These are phyloP conservation scores for Ophiocordyceps camponoti-leonardi DNA, from an alignment of 2,329 filamentous ascomycete species.

Conservation along the genomic window DNA sequence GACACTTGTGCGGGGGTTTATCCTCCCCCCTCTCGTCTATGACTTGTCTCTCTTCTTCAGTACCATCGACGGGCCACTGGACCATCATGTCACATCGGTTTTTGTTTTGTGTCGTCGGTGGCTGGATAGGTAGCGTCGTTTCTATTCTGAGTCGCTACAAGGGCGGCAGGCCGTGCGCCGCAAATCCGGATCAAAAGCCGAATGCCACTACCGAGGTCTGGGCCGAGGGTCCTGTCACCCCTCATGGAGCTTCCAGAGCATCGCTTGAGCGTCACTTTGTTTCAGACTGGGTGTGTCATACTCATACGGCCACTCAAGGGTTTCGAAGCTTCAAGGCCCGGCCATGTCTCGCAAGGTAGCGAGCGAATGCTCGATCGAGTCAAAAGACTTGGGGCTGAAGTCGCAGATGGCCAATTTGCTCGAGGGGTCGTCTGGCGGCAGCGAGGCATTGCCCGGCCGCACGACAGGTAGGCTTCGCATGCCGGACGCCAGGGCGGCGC, in stretches of 20 bases:
- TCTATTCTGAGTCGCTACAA: neutral
- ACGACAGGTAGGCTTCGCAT: slow-evolving; percentile 45
- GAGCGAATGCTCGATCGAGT: slow-evolving; percentile 2
- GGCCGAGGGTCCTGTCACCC: neutral
- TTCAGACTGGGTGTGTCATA: neutral
- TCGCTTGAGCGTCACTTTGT: neutral
- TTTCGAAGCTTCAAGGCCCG: neutral
- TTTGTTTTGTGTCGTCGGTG: neutral
- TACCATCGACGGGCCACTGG: neutral
- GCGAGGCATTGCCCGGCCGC: slow-evolving; percentile 52
- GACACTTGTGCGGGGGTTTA: neutral
- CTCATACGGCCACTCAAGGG: neutral
- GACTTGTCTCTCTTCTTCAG: neutral
- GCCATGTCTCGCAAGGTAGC: slow-evolving; percentile 1
- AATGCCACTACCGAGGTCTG: neutral
- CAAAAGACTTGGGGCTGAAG: slow-evolving; percentile 12
- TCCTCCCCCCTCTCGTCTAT: too few relatives aligned
- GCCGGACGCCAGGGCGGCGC: slow-evolving; percentile 43
- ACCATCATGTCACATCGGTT: neutral
- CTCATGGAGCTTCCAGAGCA: neutral
- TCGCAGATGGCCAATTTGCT: slow-evolving; percentile 16
- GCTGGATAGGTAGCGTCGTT: neutral
- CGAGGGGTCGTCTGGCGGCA: slow-evolving; percentile 31
- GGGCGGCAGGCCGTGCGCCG: neutral
- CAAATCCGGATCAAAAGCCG: neutral